These are phyloP conservation scores for Bondarzewia mesenterica DNA, from an alignment of 1,284 basidiomycete genomes.

Conservation along the genomic window DNA sequence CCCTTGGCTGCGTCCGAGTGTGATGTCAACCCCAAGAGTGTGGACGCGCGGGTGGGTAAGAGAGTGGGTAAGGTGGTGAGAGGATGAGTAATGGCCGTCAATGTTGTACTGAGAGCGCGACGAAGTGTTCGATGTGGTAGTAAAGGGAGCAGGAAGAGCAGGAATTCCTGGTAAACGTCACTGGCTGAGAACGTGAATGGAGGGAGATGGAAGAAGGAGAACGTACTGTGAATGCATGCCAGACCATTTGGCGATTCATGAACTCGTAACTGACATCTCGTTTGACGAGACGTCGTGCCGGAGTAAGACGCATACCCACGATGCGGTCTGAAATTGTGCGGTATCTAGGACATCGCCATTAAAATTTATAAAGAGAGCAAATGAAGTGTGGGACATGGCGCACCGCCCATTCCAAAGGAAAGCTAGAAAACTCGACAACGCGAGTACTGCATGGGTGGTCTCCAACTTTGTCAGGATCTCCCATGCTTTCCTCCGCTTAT, in stretches of 20 bases:
- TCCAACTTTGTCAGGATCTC: conserved; percentile 63
- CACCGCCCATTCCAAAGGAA: conserved; percentile 87
- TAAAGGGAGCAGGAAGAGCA: conserved; percentile 87
- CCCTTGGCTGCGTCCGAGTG: conserved; percentile 13
- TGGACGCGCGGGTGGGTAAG: conserved; percentile 20
- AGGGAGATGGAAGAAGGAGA: conserved; percentile 3
- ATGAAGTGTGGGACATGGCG: conserved; percentile 18
- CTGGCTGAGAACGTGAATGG: conserved; percentile 1
- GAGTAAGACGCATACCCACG: conserved; percentile 72
- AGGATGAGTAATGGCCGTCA: conserved; percentile 30
- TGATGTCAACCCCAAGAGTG: conserved; percentile 3
- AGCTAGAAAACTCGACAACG: conserved; percentile 70
- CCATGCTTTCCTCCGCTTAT: conserved; percentile 74
- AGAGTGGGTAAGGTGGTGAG: conserved; percentile 27
- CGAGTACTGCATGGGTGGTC: conserved; percentile 49
- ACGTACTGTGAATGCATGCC: conserved; percentile 94
- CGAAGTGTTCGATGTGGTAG: conserved; percentile 62
- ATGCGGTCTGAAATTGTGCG: conserved; percentile 81
- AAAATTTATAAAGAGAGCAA: not conserved
- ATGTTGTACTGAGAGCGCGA: conserved; percentile 27
- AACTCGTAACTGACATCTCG: conserved; percentile 96
- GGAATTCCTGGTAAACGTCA: conserved; percentile 68
- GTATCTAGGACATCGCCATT: conserved; percentile 44
- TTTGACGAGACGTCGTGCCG: conserved; percentile 63
- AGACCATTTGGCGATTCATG: conserved; percentile 98